A percentile compares a stretch with the other conserved stretches of the same genome.
Evolutionary conservation across 176 grass and related monocot genomes (phyloP).

Genomic region (Zoysia pacifica): DNA sequence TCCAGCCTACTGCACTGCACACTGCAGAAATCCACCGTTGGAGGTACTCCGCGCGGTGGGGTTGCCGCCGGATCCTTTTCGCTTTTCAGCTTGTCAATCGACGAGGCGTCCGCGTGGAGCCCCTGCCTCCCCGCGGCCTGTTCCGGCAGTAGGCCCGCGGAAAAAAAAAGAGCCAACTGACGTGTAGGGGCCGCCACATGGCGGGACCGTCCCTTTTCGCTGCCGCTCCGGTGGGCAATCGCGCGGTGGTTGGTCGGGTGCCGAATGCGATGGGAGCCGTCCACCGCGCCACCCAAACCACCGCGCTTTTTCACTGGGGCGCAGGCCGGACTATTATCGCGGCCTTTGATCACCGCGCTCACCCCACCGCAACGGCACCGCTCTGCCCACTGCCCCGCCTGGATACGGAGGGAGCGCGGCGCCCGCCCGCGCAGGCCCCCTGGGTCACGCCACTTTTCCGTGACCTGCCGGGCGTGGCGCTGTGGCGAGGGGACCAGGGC

Average conservation of each 20-base stretch:
- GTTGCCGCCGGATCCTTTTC: not conserved
- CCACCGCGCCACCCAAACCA: not conserved
- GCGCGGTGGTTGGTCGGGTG: constrained; percentile 37
- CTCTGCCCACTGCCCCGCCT: not conserved
- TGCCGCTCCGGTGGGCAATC: constrained; percentile 13
- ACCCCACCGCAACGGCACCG: constrained; percentile 3
- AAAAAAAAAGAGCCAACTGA: not conserved
- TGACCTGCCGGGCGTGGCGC: not conserved
- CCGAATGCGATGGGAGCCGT: not conserved
- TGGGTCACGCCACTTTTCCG: constrained; percentile 28
- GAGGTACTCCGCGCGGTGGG: not conserved
- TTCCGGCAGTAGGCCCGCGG: not conserved
- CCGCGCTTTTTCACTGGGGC: not conserved
- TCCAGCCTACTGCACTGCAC: not conserved
- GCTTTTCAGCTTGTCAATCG: constrained; percentile 18
- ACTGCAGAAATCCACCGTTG: not conserved
- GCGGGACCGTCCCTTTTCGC: not conserved
- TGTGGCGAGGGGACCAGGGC: not conserved
- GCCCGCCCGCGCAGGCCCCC: not conserved
- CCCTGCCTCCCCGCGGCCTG: not conserved
- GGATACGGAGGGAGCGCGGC: not conserved
- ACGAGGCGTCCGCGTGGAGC: constrained; percentile 28
- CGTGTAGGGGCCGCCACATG: not conserved
- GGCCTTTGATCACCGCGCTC: constrained; percentile 20
- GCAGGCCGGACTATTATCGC: not conserved